phyloP scores from a whole-genome alignment of 768 basidiomycete species.

The Cystofilobasidium capitatum region DNA sequence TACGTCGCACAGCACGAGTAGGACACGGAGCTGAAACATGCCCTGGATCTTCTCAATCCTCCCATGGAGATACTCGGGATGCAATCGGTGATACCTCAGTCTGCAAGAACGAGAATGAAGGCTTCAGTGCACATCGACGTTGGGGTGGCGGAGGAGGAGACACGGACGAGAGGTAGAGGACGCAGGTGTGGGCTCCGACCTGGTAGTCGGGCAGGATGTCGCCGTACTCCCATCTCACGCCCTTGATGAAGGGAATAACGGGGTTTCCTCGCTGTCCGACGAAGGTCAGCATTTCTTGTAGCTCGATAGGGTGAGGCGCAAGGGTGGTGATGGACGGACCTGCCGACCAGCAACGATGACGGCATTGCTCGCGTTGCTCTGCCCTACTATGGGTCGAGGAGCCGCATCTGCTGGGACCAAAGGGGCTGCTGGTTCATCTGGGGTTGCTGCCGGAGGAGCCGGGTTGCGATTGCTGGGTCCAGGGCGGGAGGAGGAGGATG shows the following conservation, averaged over 20 bases:
- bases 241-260: constrained; percentile 72
- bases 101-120: constrained; percentile 41
- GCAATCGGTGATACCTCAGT: constrained; percentile 85
- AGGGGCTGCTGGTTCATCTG: too few species aligned
- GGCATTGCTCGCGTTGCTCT: too few species aligned
- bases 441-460: too few species aligned
- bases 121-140: background rate
- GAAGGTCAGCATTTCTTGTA: too few species aligned
- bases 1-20: constrained; percentile 84
- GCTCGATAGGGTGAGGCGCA: too few species aligned
- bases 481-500: too few species aligned
- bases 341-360: too few species aligned
- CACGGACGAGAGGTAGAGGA: constrained; percentile 74
- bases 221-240: constrained; percentile 86
- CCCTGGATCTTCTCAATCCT: constrained; percentile 78
- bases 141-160: background rate
- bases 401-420: too few species aligned
- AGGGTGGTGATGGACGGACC: too few species aligned
- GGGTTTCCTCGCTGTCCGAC: constrained; percentile 68
- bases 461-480: too few species aligned
- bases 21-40: constrained; percentile 69
- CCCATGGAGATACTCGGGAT: constrained; percentile 90
- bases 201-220: constrained; percentile 92
- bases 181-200: constrained; percentile 85
- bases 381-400: too few species aligned